These are phyloP conservation scores for Zygoascus tannicola DNA, from an alignment of 805 yeast genomes.

Conservation along the genomic window DNA sequence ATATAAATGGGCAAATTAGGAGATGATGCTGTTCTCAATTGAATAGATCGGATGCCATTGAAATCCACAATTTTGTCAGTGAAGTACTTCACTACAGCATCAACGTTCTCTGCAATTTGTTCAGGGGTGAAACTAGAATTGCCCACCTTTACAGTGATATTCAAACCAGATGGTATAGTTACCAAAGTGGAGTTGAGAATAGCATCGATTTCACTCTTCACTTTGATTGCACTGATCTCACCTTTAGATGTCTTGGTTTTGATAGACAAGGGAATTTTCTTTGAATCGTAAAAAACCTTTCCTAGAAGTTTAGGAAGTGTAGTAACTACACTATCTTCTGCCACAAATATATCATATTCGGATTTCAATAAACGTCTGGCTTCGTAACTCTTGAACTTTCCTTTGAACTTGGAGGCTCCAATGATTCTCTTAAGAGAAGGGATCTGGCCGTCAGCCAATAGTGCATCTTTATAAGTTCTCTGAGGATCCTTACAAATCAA, in stretches of 20 bases:
- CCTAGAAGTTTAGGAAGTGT: constrained; percentile 79
- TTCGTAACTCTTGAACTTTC: constrained; percentile 81
- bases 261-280: constrained; percentile 59
- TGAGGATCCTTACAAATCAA: constrained; percentile 63
- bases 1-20: constrained; percentile 81
- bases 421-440: constrained; percentile 41
- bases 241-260: constrained; percentile 20
- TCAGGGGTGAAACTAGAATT: constrained; percentile 33
- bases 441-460: constrained; percentile 18
- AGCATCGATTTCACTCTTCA: constrained; percentile 50
- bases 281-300: constrained; percentile 55
- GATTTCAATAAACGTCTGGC: constrained; percentile 65
- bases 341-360: constrained; percentile 66
- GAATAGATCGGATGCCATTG: constrained; percentile 31
- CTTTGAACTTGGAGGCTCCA: constrained; percentile 66
- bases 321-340: constrained; percentile 75
- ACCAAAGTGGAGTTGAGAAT: constrained; percentile 50
- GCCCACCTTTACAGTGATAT: constrained; percentile 61
- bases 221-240: constrained; percentile 39
- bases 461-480: constrained; percentile 31
- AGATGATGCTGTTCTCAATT: constrained; percentile 62
- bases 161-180: constrained; percentile 65
- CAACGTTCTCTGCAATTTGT: constrained; percentile 52
- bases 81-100: constrained; percentile 44
- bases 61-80: constrained; percentile 22